A percentile compares a stretch with the other conserved stretches of the same genome.
phyloP scores from a whole-genome alignment of 495 filamentous ascomycete species.

The Clohesyomyces aquaticus region DNA sequence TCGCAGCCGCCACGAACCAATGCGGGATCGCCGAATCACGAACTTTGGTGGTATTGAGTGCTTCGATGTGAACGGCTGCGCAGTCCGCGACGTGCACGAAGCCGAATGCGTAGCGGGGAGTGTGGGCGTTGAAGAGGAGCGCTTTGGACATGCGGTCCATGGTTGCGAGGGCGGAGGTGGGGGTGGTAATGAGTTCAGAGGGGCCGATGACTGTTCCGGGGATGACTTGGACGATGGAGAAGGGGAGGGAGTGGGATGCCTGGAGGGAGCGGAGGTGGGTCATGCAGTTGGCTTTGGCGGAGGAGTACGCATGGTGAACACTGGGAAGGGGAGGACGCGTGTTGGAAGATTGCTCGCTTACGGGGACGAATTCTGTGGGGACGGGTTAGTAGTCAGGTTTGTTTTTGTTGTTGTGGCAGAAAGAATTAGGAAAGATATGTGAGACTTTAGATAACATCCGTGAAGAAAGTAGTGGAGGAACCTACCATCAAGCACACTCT shows the following conservation, averaged over 20 bases:
- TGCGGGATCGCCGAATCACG: conserved; percentile 11
- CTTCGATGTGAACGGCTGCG: conserved; percentile 27
- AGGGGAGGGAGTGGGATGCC: not conserved
- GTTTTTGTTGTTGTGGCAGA: too few species aligned
- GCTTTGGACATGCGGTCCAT: conserved; percentile 32
- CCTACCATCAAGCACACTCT: conserved; percentile 26
- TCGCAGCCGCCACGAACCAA: conserved; percentile 27
- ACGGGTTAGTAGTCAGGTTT: too few species aligned
- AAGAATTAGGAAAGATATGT: too few species aligned
- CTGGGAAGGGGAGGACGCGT: conserved; percentile 30
- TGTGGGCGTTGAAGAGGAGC: conserved; percentile 20
- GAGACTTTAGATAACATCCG: too few species aligned
- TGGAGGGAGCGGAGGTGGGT: conserved; percentile 15
- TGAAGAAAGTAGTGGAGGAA: not conserved
- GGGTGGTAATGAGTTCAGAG: conserved; percentile 14
- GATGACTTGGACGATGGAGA: conserved; percentile 33
- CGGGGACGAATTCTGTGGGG: too few species aligned
- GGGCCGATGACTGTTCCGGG: conserved; percentile 32
- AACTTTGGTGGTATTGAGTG: conserved; percentile 16
- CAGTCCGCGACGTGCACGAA: conserved; percentile 32
- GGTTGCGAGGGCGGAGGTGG: not conserved
- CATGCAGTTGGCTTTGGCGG: conserved; percentile 36
- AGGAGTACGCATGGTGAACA: conserved; percentile 31
- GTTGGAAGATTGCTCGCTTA: conserved; percentile 20
- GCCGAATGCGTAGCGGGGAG: conserved; percentile 21